phyloP scores from a whole-genome alignment of 2,329 filamentous ascomycete species.

The Cytospora leucostoma region DNA sequence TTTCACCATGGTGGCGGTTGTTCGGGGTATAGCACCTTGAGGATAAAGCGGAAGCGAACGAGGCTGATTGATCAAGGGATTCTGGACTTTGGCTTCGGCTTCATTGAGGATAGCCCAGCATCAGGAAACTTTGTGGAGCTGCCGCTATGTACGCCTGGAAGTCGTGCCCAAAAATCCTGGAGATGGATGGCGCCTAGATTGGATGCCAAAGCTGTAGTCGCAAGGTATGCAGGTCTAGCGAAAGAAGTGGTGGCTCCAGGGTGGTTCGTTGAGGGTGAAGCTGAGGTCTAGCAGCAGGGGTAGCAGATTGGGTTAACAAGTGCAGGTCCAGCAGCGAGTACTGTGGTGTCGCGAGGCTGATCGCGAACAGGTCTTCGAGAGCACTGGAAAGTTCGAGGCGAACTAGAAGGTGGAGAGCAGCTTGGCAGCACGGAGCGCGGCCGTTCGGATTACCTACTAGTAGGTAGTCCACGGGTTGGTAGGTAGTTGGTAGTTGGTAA shows the following conservation, averaged over 20 bases:
- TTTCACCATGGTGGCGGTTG: conserved; percentile 62
- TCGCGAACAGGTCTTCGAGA: not conserved
- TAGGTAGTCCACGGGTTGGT: not conserved
- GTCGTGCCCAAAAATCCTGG: not conserved
- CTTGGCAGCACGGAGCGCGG: not conserved
- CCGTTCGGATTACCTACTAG: not conserved
- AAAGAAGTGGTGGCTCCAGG: not conserved
- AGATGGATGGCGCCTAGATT: not conserved
- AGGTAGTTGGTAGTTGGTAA: not conserved
- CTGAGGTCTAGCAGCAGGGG: not conserved
- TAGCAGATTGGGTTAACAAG: not conserved
- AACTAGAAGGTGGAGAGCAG: not conserved
- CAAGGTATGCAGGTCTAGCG: not conserved
- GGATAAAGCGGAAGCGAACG: not conserved
- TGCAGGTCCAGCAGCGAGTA: not conserved
- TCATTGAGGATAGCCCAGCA: conserved; percentile 12
- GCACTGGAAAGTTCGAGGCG: not conserved
- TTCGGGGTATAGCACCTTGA: conserved; percentile 35
- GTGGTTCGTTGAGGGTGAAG: not conserved
- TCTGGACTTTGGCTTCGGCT: conserved; percentile 6
- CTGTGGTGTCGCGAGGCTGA: not conserved
- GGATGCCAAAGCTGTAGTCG: not conserved
- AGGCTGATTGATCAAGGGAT: conserved; percentile 2
- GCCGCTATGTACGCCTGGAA: not conserved
- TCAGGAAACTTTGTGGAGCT: not conserved